Evolutionary conservation across 2,329 filamentous ascomycete genomes (phyloP).

Genomic region (Nigrospora oryzae): DNA sequence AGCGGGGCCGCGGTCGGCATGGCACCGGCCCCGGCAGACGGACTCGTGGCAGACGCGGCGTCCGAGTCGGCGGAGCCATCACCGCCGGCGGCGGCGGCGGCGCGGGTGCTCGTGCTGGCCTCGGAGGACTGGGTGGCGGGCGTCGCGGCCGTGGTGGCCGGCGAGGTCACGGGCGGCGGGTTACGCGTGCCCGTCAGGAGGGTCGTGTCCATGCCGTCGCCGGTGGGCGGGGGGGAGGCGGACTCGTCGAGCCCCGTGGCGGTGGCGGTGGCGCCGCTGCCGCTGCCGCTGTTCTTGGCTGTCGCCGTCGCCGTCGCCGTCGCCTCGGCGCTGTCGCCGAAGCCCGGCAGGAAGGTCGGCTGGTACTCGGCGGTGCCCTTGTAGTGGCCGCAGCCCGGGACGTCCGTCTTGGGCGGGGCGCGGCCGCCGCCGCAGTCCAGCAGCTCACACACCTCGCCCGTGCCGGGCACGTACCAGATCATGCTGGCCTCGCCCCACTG

Average conservation of each 20-base stretch:
- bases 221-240: neutral
- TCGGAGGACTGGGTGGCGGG: neutral
- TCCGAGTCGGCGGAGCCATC: no score
- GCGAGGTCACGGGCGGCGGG: neutral
- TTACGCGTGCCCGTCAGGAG: neutral
- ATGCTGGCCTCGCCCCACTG: conserved; percentile 30
- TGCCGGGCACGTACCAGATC: conserved; percentile 53
- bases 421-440: conserved; percentile 61
- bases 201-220: neutral
- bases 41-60: neutral
- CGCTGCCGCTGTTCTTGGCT: neutral
- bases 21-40: neutral
- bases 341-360: conserved; percentile 36
- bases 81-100: no score
- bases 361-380: conserved; percentile 45
- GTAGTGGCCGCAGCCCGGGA: conserved; percentile 52
- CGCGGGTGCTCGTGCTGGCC: no score
- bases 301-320: conserved; percentile 4
- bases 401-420: conserved; percentile 53
- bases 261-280: neutral
- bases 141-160: neutral
- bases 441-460: conserved; percentile 54
- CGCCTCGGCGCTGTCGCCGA: conserved; percentile 7
- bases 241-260: neutral
- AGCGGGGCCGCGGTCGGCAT: neutral